Percentiles rank a stretch among this genome's conserved stretches.
phyloP scores from a whole-genome alignment of 1,284 basidiomycete species.

The Apiotrichum veenhuisii region DNA sequence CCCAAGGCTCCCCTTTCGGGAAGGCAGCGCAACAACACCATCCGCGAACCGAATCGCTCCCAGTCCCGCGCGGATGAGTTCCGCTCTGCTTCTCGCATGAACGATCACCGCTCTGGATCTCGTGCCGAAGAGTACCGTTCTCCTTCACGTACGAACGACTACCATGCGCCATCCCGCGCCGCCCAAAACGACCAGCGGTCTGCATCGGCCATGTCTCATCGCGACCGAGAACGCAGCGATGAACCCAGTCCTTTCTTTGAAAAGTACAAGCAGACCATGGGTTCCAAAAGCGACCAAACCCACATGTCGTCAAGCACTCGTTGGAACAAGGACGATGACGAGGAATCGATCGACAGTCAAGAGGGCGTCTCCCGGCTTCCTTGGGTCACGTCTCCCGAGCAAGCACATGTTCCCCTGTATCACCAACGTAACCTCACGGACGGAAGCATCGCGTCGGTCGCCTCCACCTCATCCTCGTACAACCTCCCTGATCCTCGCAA shows the following conservation, averaged over 20 bases:
- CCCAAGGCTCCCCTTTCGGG: constrained; percentile 24
- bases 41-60: background rate
- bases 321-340: constrained; percentile 21
- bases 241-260: constrained; percentile 52
- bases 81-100: background rate
- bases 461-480: constrained; percentile 25
- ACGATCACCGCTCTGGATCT: no score
- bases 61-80: background rate
- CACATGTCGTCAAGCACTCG: background rate
- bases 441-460: constrained; percentile 38
- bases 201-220: constrained; percentile 6
- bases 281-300: constrained; percentile 21
- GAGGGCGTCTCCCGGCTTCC: constrained; percentile 37
- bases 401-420: background rate
- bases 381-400: constrained; percentile 30
- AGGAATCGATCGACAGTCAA: constrained; percentile 2
- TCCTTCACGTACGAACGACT: background rate
- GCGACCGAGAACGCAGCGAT: constrained; percentile 5
- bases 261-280: constrained; percentile 42
- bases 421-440: constrained; percentile 31
- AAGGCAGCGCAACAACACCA: constrained; percentile 7
- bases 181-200: constrained; percentile 4
- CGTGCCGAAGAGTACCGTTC: constrained; percentile 5
- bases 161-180: constrained; percentile 2
- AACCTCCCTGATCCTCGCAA: constrained; percentile 10